phyloP scores from a whole-genome alignment of 148 eudicot genomes.

The Rhododendron henanense region DNA sequence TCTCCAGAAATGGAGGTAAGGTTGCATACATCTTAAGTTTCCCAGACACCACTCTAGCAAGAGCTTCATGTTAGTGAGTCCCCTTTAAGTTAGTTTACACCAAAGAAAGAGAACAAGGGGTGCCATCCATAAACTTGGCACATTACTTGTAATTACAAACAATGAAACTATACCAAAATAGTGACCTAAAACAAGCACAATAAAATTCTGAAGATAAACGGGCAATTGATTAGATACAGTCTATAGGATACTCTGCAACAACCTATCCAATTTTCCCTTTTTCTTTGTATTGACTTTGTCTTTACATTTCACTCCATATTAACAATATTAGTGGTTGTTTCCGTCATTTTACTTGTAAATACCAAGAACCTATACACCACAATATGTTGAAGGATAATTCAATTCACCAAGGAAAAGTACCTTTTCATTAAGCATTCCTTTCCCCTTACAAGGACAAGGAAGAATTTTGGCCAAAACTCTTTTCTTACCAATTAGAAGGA shows the following conservation, averaged over 20 bases:
- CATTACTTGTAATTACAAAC: background rate
- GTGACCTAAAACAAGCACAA: background rate
- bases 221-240: background rate
- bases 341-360: background rate
- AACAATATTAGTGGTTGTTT: too few species aligned
- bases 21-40: background rate
- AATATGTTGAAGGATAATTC: background rate
- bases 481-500: background rate
- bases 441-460: background rate
- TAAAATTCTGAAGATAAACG: background rate
- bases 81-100: background rate
- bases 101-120: background rate
- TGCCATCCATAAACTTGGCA: background rate
- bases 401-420: background rate
- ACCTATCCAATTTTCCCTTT: background rate
- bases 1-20: background rate
- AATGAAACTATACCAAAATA: background rate
- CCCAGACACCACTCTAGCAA: background rate
- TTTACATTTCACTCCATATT: background rate
- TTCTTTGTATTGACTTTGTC: background rate
- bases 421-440: slow-evolving; percentile 1
- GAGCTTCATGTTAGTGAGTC: background rate
- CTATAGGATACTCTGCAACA: background rate
- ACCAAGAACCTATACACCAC: background rate
- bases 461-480: background rate